Evolutionary conservation across 495 filamentous ascomycete species (phyloP), one percentile per base, ranked within the genome.

Genomic region (Lindgomyces ingoldianus): DNA sequence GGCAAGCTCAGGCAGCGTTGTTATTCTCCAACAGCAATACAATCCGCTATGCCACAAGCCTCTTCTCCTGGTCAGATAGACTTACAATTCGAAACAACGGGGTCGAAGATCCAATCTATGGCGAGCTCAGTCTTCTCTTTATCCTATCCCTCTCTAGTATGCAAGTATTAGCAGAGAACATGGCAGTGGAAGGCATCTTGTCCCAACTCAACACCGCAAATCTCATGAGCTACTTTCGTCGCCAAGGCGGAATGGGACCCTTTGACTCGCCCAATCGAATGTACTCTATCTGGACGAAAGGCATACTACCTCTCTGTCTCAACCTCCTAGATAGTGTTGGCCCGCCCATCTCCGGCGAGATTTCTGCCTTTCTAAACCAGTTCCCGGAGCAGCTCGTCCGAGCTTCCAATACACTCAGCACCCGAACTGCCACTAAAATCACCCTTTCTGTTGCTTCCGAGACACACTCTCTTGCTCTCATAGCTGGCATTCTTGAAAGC

Each of bases 11-110:
- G 68, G 79, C 89, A 70, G 76, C 81, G 24, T 74, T 83, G 41
- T 81, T 89, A 71, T 84, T 94, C 57, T 73, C 81, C 12, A 80
- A 86, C 36, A 80, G 83, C 56, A 79, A 81, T 57, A 86, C 87
- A 2, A 81, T 87, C n/a, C 87, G 93, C 64, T 87, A 89, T 52
- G 92, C 91, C 0, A 87, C 87, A 16, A 90, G 89, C 12, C 81
- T 99, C 51, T 97, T 95, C 74, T 96, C 91, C 4, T 99, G 95
- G 95, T 85, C 94, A 16, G 91, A 98, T 74, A 85, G 87, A 64
- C 81, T 94, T 45, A 75, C 75, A 16, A 69, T 84, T 14, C n/a
- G 14, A 0, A 54, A 44, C 30, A 58, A 44, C 18, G 56, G 39
- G 14, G 83, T 86, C 53, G 85, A 87, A 27, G 93, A 98, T 66